Base-by-base conservation (phyloP, 768 basidiomycete species). In the Lyophyllum shimeji region DNA sequence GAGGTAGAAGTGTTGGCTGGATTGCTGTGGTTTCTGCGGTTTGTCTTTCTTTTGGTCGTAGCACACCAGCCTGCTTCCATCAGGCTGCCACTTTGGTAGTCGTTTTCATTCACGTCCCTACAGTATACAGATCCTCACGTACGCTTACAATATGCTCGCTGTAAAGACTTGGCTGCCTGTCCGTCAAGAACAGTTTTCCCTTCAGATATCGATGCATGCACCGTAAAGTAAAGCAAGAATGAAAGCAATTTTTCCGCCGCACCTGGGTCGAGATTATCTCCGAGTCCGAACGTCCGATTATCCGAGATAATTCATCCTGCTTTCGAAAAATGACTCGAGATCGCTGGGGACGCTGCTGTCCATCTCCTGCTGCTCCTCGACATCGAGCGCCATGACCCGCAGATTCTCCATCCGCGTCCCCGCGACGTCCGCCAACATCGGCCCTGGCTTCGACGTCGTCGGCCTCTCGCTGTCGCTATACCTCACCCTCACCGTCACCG, bases 371-470 rank as follows among this genome's bases (percentile, higher is more conserved):
- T n/a, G n/a, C 7, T 33, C 6, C 31, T 6, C 6, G 31, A 6
- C 34, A 17, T 37, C 34, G 34, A 6, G 34, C 12, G 11, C 39
- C 21, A 65, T 63, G 64, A 48, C 65, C 42, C 70, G 75, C 31
- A 69, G 61, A 12, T 82, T 94, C 73, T 79, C 76, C 34, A 93
- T 99, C 71, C 83, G 80, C 60, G 89, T 98, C 50, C 96, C 96
- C 9, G 94, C 94, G n/a, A 98, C 96, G 1, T 95, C 95, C 60
- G 96, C 96, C 61, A 99, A 99, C 77, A 95, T 99, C 67, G 96
- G 96, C 2, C 96, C 96, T 39, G 96, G 96, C 23, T 99, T 99
- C 73, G 97, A 99, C 71, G 97, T 98, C 60, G 94, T 98, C 61
- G 97, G 97, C n/a, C 87, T 99, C 60, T 95, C 96, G 0, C 85